Conservation (phyloP, 805 yeast species). For the Candida methanosorbosa region DNA sequence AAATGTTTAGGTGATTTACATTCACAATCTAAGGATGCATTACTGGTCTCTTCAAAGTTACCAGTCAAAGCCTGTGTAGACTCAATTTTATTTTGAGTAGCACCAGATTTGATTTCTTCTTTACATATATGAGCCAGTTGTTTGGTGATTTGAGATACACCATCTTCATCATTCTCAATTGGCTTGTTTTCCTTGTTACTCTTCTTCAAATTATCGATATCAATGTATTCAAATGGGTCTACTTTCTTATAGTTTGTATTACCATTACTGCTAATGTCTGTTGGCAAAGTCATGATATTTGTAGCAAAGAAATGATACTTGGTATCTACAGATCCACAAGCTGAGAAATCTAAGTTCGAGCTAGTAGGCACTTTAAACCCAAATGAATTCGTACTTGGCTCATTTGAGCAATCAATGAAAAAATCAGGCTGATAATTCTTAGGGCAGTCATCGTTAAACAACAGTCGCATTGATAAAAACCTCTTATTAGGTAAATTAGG, state of each 20-base stretch:
- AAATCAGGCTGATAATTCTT: slow-evolving; percentile 36
- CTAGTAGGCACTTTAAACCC: slow-evolving; percentile 24
- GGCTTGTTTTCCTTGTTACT: not conserved
- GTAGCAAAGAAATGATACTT: slow-evolving; percentile 12
- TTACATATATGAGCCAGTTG: slow-evolving; percentile 7
- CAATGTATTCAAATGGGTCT: slow-evolving; percentile 16
- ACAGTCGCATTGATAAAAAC: slow-evolving; percentile 36
- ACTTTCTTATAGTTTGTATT: slow-evolving; percentile 24
- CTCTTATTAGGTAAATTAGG: slow-evolving; percentile 41
- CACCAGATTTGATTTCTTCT: slow-evolving; percentile 1
- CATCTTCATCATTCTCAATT: not conserved
- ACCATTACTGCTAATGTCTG: slow-evolving; percentile 23
- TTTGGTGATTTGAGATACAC: slow-evolving; percentile 16
- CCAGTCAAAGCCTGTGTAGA: not conserved
- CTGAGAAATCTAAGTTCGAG: slow-evolving; percentile 7
- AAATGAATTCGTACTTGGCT: slow-evolving; percentile 32
- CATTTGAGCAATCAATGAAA: slow-evolving; percentile 26
- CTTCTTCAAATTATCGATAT: not conserved
- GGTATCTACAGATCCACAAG: slow-evolving; percentile 17
- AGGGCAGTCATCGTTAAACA: slow-evolving; percentile 41
- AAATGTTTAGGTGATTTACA: slow-evolving; percentile 10
- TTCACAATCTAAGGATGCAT: slow-evolving; percentile 6
- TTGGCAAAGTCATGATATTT: slow-evolving; percentile 17
- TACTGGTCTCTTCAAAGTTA: not conserved
- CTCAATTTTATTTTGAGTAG: not conserved